A percentile compares a stretch with the other conserved stretches of the same genome.
phyloP scores from a whole-genome alignment of 2,329 filamentous ascomycete genomes.

The Boeremia exigua region DNA sequence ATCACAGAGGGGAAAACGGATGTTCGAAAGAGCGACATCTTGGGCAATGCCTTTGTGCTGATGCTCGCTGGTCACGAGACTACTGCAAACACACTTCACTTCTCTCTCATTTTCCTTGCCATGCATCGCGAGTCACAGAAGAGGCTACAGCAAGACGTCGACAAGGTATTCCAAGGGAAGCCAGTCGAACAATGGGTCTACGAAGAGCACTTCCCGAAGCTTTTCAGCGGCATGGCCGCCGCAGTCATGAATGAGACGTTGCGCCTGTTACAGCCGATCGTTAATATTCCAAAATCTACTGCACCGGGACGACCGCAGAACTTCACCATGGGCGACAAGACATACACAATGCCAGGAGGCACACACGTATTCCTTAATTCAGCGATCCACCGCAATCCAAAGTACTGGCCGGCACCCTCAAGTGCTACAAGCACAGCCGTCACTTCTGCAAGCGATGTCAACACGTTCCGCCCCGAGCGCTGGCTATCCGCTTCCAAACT shows the following conservation, averaged over 20 bases:
- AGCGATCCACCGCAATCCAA: slow-evolving; percentile 70
- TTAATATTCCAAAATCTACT: slow-evolving; percentile 72
- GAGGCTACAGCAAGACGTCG: slow-evolving; percentile 71
- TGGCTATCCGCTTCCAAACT: slow-evolving; percentile 62
- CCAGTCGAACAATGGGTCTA: slow-evolving; percentile 73
- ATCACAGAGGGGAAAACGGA: slow-evolving; percentile 44
- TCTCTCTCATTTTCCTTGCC: slow-evolving; percentile 71
- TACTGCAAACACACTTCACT: slow-evolving; percentile 76
- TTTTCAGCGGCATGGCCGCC: slow-evolving; percentile 73
- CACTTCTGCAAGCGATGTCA: slow-evolving; percentile 56
- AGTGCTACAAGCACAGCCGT: slow-evolving; percentile 34
- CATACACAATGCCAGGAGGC: slow-evolving; percentile 63
- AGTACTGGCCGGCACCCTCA: slow-evolving; percentile 68
- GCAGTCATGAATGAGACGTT: slow-evolving; percentile 81
- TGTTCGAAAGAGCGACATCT: slow-evolving; percentile 61
- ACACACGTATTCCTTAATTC: slow-evolving; percentile 62
- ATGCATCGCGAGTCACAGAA: slow-evolving; percentile 69
- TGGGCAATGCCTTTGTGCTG: slow-evolving; percentile 71
- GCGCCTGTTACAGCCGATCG: slow-evolving; percentile 73
- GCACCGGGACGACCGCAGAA: slow-evolving; percentile 56
- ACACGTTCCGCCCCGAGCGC: slow-evolving; percentile 73
- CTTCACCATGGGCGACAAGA: slow-evolving; percentile 64
- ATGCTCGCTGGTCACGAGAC: slow-evolving; percentile 81
- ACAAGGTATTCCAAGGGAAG: slow-evolving; percentile 65
- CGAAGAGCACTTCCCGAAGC: slow-evolving; percentile 67